phyloP scores from a whole-genome alignment of 176 grass and related monocot species.

The Hordeum vulgare region DNA sequence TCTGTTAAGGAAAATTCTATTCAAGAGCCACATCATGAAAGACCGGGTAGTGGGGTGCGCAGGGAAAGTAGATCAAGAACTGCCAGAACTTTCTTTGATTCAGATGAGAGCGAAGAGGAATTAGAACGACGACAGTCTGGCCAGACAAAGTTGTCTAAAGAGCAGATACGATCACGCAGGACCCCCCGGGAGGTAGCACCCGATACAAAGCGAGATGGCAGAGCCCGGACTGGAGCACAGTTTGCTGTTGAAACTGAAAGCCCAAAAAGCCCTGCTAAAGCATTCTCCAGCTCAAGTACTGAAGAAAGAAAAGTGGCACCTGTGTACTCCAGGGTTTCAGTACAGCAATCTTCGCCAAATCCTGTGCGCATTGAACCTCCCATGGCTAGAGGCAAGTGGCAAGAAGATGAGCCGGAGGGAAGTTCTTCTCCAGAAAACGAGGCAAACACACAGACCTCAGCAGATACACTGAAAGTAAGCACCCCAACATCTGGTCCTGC shows the following conservation, averaged over 20 bases:
- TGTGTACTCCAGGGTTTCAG: slow-evolving; percentile 21
- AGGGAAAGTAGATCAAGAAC: slow-evolving; percentile 28
- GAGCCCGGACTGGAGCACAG: slow-evolving; percentile 2
- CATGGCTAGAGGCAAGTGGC: slow-evolving; percentile 11
- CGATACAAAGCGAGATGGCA: slow-evolving; percentile 24
- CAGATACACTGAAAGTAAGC: slow-evolving; percentile 25
- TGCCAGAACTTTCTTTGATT: slow-evolving; percentile 29
- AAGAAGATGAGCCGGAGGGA: slow-evolving; percentile 9
- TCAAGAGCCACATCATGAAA: slow-evolving; percentile 20
- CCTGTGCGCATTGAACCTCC: slow-evolving; percentile 23
- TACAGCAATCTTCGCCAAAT: slow-evolving; percentile 31
- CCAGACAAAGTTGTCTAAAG: slow-evolving; percentile 28
- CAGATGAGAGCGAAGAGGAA: slow-evolving; percentile 45
- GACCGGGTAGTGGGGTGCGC: slow-evolving; percentile 7
- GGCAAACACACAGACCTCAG: slow-evolving; percentile 2
- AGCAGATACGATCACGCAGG: slow-evolving; percentile 53
- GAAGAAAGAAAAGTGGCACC: slow-evolving; percentile 16
- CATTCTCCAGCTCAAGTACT: not conserved
- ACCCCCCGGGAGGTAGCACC: slow-evolving; percentile 39
- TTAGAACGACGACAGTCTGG: not conserved
- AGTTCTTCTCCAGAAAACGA: slow-evolving; percentile 23
- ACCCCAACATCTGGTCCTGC: slow-evolving; percentile 18
- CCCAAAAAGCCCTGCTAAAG: not conserved
- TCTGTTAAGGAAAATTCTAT: slow-evolving; percentile 12
- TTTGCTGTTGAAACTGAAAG: slow-evolving; percentile 18